phyloP scores from a whole-genome alignment of 2,329 filamentous ascomycete species.

The Endothia cerciana region DNA sequence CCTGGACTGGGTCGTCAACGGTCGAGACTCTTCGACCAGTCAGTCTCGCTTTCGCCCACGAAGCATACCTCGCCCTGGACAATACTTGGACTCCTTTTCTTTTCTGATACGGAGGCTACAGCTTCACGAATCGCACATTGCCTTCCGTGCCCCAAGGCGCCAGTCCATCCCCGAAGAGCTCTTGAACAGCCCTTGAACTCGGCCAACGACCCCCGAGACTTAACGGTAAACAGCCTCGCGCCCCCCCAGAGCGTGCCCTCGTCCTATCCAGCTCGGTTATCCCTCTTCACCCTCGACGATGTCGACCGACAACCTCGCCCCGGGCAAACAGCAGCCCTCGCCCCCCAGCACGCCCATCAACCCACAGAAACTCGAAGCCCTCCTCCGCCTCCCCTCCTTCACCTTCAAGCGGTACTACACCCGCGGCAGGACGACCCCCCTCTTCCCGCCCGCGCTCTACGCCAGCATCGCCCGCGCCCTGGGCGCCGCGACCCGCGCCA shows the following conservation, averaged over 20 bases:
- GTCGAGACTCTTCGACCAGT: too few species aligned
- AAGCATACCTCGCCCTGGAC: too few species aligned
- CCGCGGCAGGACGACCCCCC: background rate
- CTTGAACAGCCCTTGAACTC: background rate
- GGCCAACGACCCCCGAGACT: background rate
- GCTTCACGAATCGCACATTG: too few species aligned
- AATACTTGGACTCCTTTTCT: too few species aligned
- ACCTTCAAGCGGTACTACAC: background rate
- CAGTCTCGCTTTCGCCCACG: too few species aligned
- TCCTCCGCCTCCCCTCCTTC: background rate
- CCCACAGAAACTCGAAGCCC: background rate
- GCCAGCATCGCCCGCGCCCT: background rate
- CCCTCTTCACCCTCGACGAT: background rate
- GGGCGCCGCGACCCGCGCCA: background rate
- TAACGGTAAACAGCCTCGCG: background rate
- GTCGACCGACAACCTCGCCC: background rate
- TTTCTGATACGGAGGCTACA: too few species aligned
- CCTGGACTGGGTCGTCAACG: too few species aligned
- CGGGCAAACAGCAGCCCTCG: background rate
- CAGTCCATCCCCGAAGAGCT: background rate
- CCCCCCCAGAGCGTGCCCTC: too few species aligned
- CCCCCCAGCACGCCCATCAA: background rate
- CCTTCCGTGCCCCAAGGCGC: too few species aligned
- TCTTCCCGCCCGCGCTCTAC: background rate
- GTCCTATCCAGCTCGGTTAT: background rate